Base-by-base conservation (phyloP, 352 stramenopile genomes). In the Phytophthora europaea region DNA sequence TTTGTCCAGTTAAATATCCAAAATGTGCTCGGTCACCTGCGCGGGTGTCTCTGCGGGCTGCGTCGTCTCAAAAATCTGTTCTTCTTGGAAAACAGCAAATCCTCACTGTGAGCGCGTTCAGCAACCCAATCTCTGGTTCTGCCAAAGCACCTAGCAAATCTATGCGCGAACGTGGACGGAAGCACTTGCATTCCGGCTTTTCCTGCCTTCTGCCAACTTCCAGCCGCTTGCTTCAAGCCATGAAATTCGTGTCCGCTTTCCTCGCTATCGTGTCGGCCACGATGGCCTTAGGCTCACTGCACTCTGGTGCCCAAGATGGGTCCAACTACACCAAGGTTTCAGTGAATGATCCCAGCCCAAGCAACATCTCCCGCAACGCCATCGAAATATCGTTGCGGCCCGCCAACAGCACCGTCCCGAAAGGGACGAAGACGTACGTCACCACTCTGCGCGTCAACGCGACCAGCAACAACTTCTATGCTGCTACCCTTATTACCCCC, bases 341-440 rank as follows among this genome's bases (percentile, higher is more conserved):
- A 3, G 53, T 60, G 4, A n/a, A 12, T 7, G 59, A 73, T 28
- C 38, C 67, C 28, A 18, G 45, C 6, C 53, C 60, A 10, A 34
- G 31, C 51, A 70, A 71, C 20, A 59, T 84, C 36, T 85, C 87
- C n/a, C 59, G 85, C 12, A 65, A 77, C 15, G 64, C 71, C 8
- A 77, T 69, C 1, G 63, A 64, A 5, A 60, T 48, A 2, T 67
- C 56, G 0, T 31, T 67, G 23, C 4, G 40, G 33, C 45, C 48
- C 47, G 34, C 26, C 26, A 67, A 50, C 56, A 60, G 63, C 18
- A 63, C 63, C 1, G 78, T 87, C 23, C 78, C 82, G 0, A 65
- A 58, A 0, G 76, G 74, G 4, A 72, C 51, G 9, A 82, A 83
- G 55, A 81, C 71, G 13, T 91, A 83, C 65, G 61, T 72, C 0